Evolutionary conservation across 192 early-diverging fungal genomes (phyloP).

Genomic region (Umbelopsis isabellina): DNA sequence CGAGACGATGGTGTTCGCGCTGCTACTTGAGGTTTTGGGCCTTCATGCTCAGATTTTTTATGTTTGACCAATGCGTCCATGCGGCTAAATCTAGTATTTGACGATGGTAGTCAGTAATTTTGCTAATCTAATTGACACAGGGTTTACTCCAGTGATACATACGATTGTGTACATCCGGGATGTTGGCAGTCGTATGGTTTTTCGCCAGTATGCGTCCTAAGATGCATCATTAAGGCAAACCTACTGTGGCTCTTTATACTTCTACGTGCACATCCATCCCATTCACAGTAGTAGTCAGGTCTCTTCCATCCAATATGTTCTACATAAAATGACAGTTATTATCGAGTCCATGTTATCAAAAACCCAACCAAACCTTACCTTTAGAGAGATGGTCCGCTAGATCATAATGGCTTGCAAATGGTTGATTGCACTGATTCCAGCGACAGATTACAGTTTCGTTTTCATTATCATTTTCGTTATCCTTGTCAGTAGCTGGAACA

Average conservation of each 20-base stretch:
- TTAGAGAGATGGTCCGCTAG: constrained; percentile 52
- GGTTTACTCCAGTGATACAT: not conserved
- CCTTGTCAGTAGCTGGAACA: not conserved
- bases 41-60: constrained; percentile 37
- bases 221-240: constrained; percentile 62
- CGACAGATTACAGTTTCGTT: constrained; percentile 35
- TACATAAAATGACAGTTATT: not conserved
- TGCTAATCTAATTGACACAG: not conserved
- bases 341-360: not conserved
- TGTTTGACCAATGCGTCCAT: constrained; percentile 41
- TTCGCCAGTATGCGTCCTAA: constrained; percentile 63
- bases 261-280: constrained; percentile 55
- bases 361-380: constrained; percentile 26
- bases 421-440: constrained; percentile 48
- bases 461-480: not conserved
- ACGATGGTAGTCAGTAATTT: not conserved
- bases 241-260: constrained; percentile 54
- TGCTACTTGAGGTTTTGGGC: not conserved
- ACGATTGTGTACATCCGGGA: constrained; percentile 36
- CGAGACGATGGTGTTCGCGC: not conserved
- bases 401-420: constrained; percentile 34
- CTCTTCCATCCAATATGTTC: constrained; percentile 63
- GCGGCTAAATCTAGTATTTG: constrained; percentile 37
- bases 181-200: constrained; percentile 57
- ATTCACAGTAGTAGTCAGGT: constrained; percentile 58